These are phyloP conservation scores for Dendrobium nobile DNA, from an alignment of 106 monocot genomes.

Conservation along the genomic window DNA sequence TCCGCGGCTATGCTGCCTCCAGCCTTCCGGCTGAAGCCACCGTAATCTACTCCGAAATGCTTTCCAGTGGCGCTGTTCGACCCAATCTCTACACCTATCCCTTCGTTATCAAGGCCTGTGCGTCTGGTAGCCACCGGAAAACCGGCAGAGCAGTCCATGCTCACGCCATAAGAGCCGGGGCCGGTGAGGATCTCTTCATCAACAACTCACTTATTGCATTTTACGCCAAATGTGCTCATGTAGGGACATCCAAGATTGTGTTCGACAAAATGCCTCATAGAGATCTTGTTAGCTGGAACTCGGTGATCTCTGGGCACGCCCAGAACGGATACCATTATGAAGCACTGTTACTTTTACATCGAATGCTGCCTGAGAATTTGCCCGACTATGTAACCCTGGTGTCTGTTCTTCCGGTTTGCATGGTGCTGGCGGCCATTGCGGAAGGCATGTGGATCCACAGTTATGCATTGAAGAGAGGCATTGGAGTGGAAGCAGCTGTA, in stretches of 20 bases:
- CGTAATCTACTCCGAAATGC: slow-evolving; percentile 14
- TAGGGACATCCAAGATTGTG: slow-evolving; percentile 19
- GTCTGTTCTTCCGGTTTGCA: slow-evolving; percentile 32
- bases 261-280: slow-evolving; percentile 28
- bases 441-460: slow-evolving; percentile 45
- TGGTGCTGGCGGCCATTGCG: slow-evolving; percentile 16
- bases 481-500: slow-evolving; percentile 16
- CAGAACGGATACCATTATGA: slow-evolving; percentile 15
- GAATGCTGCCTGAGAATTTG: slow-evolving; percentile 16
- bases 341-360: slow-evolving; percentile 22
- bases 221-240: slow-evolving; percentile 24
- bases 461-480: slow-evolving; percentile 20
- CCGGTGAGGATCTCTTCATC: slow-evolving; percentile 26
- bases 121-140: background rate
- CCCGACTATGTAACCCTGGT: slow-evolving; percentile 45
- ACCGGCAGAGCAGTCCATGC: slow-evolving; percentile 27
- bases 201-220: slow-evolving; percentile 38
- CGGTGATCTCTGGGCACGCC: slow-evolving; percentile 31
- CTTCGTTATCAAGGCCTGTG: slow-evolving; percentile 42
- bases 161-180: slow-evolving; percentile 17
- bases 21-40: slow-evolving; percentile 18
- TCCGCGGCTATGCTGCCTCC: slow-evolving; percentile 21
- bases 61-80: background rate
- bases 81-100: slow-evolving; percentile 48
- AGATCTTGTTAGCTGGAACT: slow-evolving; percentile 56